These are phyloP conservation scores for Fusarium sp. DNA, from an alignment of 2,329 filamentous ascomycete species.

Conservation along the genomic window DNA sequence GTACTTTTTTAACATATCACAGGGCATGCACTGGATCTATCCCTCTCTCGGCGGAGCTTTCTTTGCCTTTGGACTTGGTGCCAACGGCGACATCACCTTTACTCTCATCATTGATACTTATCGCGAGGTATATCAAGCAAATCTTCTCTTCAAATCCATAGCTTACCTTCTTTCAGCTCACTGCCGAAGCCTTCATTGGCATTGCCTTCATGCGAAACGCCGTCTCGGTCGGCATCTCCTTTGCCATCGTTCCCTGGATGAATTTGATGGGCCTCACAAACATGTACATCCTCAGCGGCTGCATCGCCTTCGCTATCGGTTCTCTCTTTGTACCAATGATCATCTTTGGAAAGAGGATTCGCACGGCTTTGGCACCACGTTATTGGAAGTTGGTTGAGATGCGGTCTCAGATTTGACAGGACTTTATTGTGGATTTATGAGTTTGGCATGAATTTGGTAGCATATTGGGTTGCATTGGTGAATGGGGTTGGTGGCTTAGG, in stretches of 20 bases:
- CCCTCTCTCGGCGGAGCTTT: conserved; percentile 55
- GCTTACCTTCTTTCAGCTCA: conserved; percentile 20
- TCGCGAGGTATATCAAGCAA: conserved; percentile 30
- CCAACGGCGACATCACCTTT: conserved; percentile 54
- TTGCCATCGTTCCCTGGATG: conserved; percentile 51
- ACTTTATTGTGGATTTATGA: background rate
- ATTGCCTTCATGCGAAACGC: conserved; percentile 53
- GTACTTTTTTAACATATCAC: background rate
- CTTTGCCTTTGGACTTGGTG: conserved; percentile 56
- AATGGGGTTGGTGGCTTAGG: background rate
- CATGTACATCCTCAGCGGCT: conserved; percentile 48
- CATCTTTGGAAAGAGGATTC: conserved; percentile 52
- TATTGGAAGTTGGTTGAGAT: conserved; percentile 47
- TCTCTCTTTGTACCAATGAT: conserved; percentile 49
- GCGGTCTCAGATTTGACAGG: conserved; percentile 28
- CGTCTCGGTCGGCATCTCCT: conserved; percentile 48
- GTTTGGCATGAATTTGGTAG: background rate
- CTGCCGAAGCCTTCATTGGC: conserved; percentile 50
- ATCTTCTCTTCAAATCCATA: too few species aligned
- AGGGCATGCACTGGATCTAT: conserved; percentile 61
- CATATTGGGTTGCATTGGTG: too few species aligned
- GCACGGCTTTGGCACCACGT: conserved; percentile 31
- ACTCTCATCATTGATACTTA: conserved; percentile 56
- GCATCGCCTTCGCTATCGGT: conserved; percentile 43
- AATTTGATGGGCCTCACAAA: conserved; percentile 49